phyloP scores from a whole-genome alignment of 2,329 filamentous ascomycete species.

The Xylariaceae sp. region DNA sequence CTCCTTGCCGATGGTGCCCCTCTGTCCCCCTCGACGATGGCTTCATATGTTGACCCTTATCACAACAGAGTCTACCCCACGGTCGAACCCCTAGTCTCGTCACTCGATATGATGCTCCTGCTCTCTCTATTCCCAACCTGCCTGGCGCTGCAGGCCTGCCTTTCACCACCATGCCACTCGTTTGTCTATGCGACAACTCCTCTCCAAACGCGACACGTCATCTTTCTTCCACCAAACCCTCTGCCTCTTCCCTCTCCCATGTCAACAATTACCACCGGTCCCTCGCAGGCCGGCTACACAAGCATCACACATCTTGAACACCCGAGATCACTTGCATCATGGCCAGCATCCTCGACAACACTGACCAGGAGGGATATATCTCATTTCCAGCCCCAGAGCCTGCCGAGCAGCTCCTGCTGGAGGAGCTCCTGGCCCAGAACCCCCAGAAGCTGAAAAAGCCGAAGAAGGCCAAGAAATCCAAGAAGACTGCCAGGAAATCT shows the following conservation, averaged over 20 bases:
- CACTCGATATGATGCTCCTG: background rate
- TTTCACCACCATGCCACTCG: background rate
- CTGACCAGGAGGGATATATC: background rate
- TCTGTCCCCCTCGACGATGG: constrained; percentile 7
- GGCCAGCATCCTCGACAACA: too few species aligned
- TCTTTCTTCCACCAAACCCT: background rate
- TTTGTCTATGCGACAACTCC: background rate
- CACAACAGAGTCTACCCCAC: constrained; percentile 24
- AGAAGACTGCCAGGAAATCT: background rate
- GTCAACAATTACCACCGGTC: background rate
- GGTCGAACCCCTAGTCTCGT: background rate
- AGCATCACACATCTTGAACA: too few species aligned
- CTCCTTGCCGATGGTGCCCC: background rate
- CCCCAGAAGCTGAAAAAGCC: too few species aligned
- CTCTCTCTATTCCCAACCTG: background rate
- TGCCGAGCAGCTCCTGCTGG: constrained; percentile 21
- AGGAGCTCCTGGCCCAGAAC: constrained; percentile 14
- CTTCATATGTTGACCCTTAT: constrained; percentile 13
- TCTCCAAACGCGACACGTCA: background rate
- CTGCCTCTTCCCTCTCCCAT: background rate
- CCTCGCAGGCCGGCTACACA: constrained; percentile 10
- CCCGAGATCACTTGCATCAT: too few species aligned
- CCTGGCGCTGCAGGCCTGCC: background rate
- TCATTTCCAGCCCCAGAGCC: constrained; percentile 21
- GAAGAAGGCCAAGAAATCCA: too few species aligned